Conservation (phyloP, 1,139 yeast species). For the Taphrina wiesneri region DNA sequence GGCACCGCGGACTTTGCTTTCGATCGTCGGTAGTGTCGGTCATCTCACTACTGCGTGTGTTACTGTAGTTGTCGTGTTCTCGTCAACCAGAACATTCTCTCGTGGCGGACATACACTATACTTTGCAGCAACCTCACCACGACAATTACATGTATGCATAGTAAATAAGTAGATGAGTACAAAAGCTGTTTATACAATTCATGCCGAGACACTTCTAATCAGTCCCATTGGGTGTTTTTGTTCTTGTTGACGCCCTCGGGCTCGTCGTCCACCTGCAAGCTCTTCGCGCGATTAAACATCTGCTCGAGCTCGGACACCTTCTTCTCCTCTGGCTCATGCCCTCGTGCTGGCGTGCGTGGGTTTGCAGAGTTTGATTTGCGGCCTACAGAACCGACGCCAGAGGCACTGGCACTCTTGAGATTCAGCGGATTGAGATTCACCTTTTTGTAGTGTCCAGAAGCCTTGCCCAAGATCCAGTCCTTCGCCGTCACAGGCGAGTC, state of each 20-base stretch:
- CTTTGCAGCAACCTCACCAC: no score
- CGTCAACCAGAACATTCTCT: no score
- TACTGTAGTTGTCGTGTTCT: no score
- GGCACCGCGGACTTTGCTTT: neutral
- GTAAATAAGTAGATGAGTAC: neutral
- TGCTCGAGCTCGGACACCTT: conserved; percentile 28
- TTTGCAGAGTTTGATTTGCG: neutral
- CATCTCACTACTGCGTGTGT: no score
- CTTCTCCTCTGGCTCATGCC: conserved; percentile 3
- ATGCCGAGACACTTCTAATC: neutral
- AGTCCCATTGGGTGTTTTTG: conserved; percentile 27
- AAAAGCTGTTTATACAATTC: neutral
- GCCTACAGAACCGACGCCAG: conserved; percentile 22
- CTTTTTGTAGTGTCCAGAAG: neutral
- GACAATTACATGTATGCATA: no score
- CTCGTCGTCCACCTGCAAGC: conserved; percentile 18
- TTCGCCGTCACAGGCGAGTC: neutral
- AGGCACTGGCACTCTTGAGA: conserved; percentile 19
- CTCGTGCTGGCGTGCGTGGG: neutral
- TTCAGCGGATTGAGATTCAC: conserved; percentile 14
- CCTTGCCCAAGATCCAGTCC: conserved; percentile 6
- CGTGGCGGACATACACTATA: no score
- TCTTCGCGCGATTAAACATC: conserved; percentile 29
- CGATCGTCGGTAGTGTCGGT: no score
- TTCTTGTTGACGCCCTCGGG: conserved; percentile 21